These are phyloP conservation scores for Dendryphion nanum DNA, from an alignment of 2,329 filamentous ascomycete genomes.

Conservation along the genomic window DNA sequence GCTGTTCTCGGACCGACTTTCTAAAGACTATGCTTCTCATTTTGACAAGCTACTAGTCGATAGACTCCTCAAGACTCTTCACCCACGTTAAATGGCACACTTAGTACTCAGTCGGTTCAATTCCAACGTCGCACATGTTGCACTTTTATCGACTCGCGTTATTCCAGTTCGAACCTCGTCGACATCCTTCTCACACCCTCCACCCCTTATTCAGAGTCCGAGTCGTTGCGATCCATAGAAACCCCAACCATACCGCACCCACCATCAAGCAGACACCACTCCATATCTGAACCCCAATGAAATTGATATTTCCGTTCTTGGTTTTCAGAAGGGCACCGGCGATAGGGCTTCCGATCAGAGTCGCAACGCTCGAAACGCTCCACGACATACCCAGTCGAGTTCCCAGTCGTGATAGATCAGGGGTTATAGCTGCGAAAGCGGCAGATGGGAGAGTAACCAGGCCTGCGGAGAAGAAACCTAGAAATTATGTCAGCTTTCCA, in stretches of 20 bases:
- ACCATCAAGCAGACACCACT: constrained; percentile 35
- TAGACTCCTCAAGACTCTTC: no score
- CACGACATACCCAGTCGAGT: constrained; percentile 39
- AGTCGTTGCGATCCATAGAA: constrained; percentile 25
- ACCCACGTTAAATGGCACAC: no score
- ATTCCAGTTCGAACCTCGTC: no score
- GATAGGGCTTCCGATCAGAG: constrained; percentile 37
- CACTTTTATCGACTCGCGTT: no score
- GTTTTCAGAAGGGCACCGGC: constrained; percentile 31
- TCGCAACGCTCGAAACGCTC: constrained; percentile 34
- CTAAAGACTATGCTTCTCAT: no score
- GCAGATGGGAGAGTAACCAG: constrained; percentile 37
- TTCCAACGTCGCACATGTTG: no score
- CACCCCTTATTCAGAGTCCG: constrained; percentile 28
- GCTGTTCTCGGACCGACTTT: no score
- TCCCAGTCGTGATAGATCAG: constrained; percentile 34
- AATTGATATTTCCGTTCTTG: constrained; percentile 22
- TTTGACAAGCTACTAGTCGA: no score
- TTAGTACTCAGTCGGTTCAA: no score
- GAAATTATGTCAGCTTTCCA: neutral
- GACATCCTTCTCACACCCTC: constrained; percentile 17
- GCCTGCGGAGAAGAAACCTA: constrained; percentile 38
- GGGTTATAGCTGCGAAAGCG: constrained; percentile 37
- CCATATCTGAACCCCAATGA: constrained; percentile 35
- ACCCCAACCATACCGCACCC: constrained; percentile 20